A percentile compares a stretch with the other conserved stretches of the same genome.
These are phyloP conservation scores for Combretum micranthum DNA, from an alignment of 345 rosid species.

Conservation along the genomic window DNA sequence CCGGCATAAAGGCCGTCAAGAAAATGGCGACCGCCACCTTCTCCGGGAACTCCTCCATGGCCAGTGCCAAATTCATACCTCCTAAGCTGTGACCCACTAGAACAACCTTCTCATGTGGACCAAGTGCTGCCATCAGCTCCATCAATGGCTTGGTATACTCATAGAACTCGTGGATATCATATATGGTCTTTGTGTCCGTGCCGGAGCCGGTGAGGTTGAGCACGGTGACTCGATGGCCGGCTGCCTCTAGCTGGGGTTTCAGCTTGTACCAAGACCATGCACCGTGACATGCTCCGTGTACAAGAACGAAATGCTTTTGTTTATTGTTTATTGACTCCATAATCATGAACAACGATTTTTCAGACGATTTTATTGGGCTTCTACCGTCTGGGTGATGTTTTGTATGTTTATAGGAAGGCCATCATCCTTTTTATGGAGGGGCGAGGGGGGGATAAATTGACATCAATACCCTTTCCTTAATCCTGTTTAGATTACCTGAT, in stretches of 20 bases:
- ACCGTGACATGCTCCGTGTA: constrained; percentile 55
- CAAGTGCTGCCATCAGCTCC: constrained; percentile 41
- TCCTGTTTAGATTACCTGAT: no score
- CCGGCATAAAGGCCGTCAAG: constrained; percentile 27
- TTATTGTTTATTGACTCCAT: no score
- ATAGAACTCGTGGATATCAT: constrained; percentile 20
- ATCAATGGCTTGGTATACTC: constrained; percentile 37
- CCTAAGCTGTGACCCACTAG: constrained; percentile 61
- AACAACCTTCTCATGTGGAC: constrained; percentile 33
- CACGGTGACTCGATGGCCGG: constrained; percentile 46
- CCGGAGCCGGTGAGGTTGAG: constrained; percentile 47
- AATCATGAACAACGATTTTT: no score
- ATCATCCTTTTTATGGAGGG: no score
- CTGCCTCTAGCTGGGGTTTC: constrained; percentile 24
- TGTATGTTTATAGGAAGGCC: no score
- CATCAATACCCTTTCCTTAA: no score
- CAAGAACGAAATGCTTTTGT: constrained; percentile 38
- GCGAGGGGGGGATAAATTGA: no score
- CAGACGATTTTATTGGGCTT: no score
- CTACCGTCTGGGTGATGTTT: no score
- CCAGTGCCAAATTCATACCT: constrained; percentile 16
- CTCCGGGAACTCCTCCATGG: constrained; percentile 23
- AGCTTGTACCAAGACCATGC: constrained; percentile 77
- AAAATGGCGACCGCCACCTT: constrained; percentile 31
- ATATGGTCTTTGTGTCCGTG: constrained; percentile 19